Conservation (phyloP, 1,284 basidiomycete species). For the Exsudoporus floridanus region DNA sequence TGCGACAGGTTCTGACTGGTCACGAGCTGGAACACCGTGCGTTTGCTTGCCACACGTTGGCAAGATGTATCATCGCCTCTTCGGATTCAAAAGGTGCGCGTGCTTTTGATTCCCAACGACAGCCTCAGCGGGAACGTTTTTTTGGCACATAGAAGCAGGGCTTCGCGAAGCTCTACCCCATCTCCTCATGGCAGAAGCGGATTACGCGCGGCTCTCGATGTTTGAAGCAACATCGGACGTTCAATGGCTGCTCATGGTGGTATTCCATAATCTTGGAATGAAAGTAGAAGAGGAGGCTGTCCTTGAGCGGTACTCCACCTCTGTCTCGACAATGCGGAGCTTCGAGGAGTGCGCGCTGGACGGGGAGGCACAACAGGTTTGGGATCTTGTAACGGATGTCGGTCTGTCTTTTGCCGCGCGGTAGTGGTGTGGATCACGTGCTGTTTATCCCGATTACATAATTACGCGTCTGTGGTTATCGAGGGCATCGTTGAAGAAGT, state of each 20-base stretch:
- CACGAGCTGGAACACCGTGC: conserved; percentile 73
- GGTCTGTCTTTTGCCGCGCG: conserved; percentile 54
- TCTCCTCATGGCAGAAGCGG: conserved; percentile 61
- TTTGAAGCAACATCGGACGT: conserved; percentile 60
- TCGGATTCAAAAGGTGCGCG: conserved; percentile 34
- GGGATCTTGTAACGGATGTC: conserved; percentile 57
- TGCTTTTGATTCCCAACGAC: conserved; percentile 1
- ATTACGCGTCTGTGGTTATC: conserved; percentile 15
- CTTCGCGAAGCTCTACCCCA: conserved; percentile 58
- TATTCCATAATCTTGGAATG: conserved; percentile 68
- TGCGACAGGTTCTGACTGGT: conserved; percentile 60
- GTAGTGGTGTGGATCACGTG: conserved; percentile 32
- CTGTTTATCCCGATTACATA: conserved; percentile 25
- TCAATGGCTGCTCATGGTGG: conserved; percentile 64
- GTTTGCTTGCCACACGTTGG: conserved; percentile 68
- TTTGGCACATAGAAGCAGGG: conserved; percentile 29
- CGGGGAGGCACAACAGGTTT: conserved; percentile 51
- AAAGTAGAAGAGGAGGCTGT: conserved; percentile 53
- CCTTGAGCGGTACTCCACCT: conserved; percentile 49
- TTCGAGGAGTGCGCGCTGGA: conserved; percentile 48
- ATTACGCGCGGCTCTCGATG: conserved; percentile 60
- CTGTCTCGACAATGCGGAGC: conserved; percentile 42
- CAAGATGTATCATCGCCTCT: conserved; percentile 66
- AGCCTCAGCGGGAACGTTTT: neutral
- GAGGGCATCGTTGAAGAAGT: neutral